A percentile compares a stretch with the other conserved stretches of the same genome.
phyloP scores from a whole-genome alignment of 805 yeast genomes.

The Ascoidea tarda region DNA sequence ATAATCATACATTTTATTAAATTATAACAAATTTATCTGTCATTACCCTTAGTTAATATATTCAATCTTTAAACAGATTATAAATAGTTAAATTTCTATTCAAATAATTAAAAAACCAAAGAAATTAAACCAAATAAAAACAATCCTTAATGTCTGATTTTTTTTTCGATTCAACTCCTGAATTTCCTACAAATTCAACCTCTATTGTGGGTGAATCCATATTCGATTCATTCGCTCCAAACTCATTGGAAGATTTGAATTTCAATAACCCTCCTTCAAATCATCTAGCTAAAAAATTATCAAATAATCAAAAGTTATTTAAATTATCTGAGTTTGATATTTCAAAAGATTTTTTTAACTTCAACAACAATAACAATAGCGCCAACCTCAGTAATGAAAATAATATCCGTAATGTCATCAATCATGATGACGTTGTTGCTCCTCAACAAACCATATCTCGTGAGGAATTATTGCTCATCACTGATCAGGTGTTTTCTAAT shows the following conservation, averaged over 20 bases:
- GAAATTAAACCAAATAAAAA: not conserved
- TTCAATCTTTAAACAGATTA: no score
- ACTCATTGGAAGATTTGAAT: not conserved
- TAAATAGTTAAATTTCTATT: no score
- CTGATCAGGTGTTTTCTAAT: conserved; percentile 32
- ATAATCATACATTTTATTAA: no score
- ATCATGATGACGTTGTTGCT: conserved; percentile 14
- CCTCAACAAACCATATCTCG: conserved; percentile 26
- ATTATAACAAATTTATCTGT: not conserved
- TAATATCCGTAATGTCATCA: conserved; percentile 12
- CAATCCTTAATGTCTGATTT: no score
- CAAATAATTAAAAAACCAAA: not conserved
- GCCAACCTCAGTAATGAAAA: conserved; percentile 11
- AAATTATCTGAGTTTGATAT: not conserved
- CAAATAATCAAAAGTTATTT: no score
- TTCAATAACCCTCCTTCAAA: no score
- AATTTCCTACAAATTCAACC: not conserved
- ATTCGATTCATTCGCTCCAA: not conserved
- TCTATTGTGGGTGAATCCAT: not conserved
- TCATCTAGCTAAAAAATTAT: no score
- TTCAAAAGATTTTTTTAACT: conserved; percentile 4
- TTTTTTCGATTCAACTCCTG: not conserved
- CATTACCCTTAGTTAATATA: not conserved
- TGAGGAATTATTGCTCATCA: conserved; percentile 34
- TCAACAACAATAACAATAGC: conserved; percentile 11